A percentile compares a stretch with the other conserved stretches of the same genome.
phyloP scores from a whole-genome alignment of 2,329 filamentous ascomycete genomes.

The Zymoseptoria pseudotritici region DNA sequence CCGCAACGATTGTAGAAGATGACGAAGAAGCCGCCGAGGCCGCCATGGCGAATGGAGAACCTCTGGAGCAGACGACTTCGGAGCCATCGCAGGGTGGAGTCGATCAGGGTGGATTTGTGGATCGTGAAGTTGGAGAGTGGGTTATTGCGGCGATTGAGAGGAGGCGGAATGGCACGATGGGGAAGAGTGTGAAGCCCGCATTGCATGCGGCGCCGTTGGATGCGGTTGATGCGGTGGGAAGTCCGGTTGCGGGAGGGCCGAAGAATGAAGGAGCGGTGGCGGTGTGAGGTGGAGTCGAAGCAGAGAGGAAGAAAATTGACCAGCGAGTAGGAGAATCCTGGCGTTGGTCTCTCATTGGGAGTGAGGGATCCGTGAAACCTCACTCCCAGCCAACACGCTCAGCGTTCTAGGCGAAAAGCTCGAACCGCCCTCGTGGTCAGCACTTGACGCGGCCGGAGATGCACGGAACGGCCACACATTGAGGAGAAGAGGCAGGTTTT shows the following conservation, averaged over 20 bases:
- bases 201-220: slow-evolving; percentile 82
- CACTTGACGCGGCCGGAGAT: not conserved
- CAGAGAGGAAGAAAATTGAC: no score
- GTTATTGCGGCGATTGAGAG: slow-evolving; percentile 64
- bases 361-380: no score
- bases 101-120: slow-evolving; percentile 38
- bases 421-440: no score
- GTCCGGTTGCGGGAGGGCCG: not conserved
- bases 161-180: slow-evolving; percentile 52
- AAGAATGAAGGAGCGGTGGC: not conserved
- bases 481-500: not conserved
- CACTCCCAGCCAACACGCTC: no score
- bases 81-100: slow-evolving; percentile 23
- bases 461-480: not conserved
- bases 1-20: slow-evolving; percentile 65
- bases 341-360: no score
- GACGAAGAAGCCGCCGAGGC: slow-evolving; percentile 51
- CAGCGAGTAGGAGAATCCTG: no score
- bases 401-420: no score
- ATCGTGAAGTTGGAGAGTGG: slow-evolving; percentile 82
- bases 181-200: slow-evolving; percentile 61
- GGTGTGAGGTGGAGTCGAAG: not conserved
- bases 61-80: slow-evolving; percentile 26
- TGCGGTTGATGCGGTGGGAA: slow-evolving; percentile 46
- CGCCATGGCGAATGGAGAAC: slow-evolving; percentile 16